Conservation (phyloP, 2,329 filamentous ascomycete species). For the Penicillium nordicum region DNA sequence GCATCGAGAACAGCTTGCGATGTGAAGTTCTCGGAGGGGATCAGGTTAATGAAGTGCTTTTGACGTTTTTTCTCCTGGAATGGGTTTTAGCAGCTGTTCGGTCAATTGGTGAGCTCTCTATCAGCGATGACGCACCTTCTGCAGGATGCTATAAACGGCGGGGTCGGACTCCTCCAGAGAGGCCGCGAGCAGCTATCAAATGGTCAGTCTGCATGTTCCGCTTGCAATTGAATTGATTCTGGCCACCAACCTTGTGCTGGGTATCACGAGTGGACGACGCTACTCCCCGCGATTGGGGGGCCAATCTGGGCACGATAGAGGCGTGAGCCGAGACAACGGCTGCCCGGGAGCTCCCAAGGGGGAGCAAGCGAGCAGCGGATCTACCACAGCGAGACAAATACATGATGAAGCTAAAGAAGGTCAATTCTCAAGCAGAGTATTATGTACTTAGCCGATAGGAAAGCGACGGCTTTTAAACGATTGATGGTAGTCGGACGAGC, state of each 20-base stretch:
- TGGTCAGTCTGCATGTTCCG: constrained; percentile 8
- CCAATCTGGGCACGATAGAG: constrained; percentile 21
- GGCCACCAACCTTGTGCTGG: constrained; percentile 40
- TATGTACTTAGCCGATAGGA: constrained; percentile 21
- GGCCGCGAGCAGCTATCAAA: constrained; percentile 68
- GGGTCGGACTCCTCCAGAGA: constrained; percentile 82
- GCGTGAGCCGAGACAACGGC: constrained; percentile 21
- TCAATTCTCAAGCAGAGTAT: constrained; percentile 10
- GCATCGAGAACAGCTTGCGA: constrained; percentile 90
- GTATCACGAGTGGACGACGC: constrained; percentile 37
- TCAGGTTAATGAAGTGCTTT: constrained; percentile 97
- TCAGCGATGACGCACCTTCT: constrained; percentile 63
- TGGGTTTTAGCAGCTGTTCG: constrained; percentile 15
- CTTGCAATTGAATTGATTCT: not conserved
- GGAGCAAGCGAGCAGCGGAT: constrained; percentile 32
- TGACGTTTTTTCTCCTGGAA: constrained; percentile 86
- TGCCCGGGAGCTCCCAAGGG: constrained; percentile 27
- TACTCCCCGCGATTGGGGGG: constrained; percentile 37
- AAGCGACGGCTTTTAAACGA: constrained; percentile 20
- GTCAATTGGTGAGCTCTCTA: constrained; percentile 6
- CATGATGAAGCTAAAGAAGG: constrained; percentile 23
- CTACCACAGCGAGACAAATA: constrained; percentile 38
- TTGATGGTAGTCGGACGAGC: constrained; percentile 15
- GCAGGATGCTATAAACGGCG: constrained; percentile 80
- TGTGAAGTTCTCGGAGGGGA: constrained; percentile 93